A percentile compares a stretch with the other conserved stretches of the same genome.
phyloP scores from a whole-genome alignment of 2,329 filamentous ascomycete genomes.

The Scedosporium apiospermum region DNA sequence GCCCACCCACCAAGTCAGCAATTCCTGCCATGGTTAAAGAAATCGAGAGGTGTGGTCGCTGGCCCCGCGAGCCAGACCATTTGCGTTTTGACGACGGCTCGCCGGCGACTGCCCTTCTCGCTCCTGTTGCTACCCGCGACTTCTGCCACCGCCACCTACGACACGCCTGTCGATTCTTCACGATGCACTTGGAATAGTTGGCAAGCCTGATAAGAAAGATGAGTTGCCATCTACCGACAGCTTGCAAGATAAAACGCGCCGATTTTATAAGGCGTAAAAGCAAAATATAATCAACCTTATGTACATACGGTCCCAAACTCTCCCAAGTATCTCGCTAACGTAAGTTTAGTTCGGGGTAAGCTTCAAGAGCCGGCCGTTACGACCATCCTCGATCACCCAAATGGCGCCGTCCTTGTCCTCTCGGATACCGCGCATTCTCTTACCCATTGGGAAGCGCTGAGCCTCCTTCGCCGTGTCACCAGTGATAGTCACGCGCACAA shows the following conservation, averaged over 20 bases:
- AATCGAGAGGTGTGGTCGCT: too few relatives aligned
- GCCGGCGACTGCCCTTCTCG: too few relatives aligned
- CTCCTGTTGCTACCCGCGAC: too few relatives aligned
- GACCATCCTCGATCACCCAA: constrained; percentile 23
- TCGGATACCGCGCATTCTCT: constrained; percentile 22
- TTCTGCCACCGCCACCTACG: too few relatives aligned
- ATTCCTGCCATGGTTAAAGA: too few relatives aligned
- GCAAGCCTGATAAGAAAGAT: neutral
- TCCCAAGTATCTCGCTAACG: constrained; percentile 13
- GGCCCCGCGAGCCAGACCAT: too few relatives aligned
- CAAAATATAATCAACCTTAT: constrained; percentile 11
- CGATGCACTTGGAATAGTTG: neutral
- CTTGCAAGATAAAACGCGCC: neutral
- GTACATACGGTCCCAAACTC: constrained; percentile 12
- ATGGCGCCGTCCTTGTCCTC: constrained; percentile 20
- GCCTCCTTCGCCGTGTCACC: constrained; percentile 21
- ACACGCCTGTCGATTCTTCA: too few relatives aligned
- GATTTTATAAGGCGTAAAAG: neutral
- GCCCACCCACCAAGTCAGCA: too few relatives aligned
- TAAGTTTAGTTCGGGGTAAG: constrained; percentile 18
- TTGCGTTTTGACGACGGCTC: too few relatives aligned
- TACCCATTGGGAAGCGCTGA: constrained; percentile 21
- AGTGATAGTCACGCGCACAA: constrained; percentile 21
- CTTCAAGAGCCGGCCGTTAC: constrained; percentile 20
- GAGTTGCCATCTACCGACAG: neutral